Evolutionary conservation across 2,329 filamentous ascomycete genomes (phyloP), one percentile per base, ranked within the genome.

Genomic region (Lasiodiplodia sp.): DNA sequence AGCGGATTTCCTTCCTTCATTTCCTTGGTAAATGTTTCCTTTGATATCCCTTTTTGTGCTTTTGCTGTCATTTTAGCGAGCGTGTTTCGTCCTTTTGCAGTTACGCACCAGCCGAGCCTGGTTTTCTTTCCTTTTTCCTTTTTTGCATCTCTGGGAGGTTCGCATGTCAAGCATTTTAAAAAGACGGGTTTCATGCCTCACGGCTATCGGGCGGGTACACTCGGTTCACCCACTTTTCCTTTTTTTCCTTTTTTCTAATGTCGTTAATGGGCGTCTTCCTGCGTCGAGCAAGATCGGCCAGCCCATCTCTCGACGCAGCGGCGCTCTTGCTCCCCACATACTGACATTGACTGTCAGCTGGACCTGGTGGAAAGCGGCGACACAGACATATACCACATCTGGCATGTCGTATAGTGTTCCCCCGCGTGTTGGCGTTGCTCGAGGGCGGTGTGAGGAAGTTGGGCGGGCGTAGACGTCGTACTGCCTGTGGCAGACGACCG

Each of bases 31-130:
- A 72, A 75, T 75, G 75, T 71, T 79, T 63, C 58, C 76, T 72
- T 78, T 78, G 79, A 81, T 80, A 81, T 80, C 79, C 80, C 78
- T 77, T 80, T 77, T 75, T 21, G 28, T 78, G 78, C 80, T 78
- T 71, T 76, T 72, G 73, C 78, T 79, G 74, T 82, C 79, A 76
- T 78, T 80, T 80, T 82, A 79, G 78, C 78, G 77, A 82, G 79
- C 79, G 79, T 68, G 65, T 70, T 72, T 78, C 76, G 76, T 73
- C 71, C 75, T 75, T 77, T 69, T 74, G 68, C 44, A 69, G 70
- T 72, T 71, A 72, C 76, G 76, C 74, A 72, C 71, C 75, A 75
- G 78, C 79, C 75, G 76, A 75, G 73, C 76, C 75, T 75, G 77
- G 74, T 76, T 64, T 62, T 47, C 21, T 53, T 64, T 65, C 60